Evolutionary conservation across 371 early-diverging fungal species (phyloP).

Genomic region (Funneliformis caledonium): DNA sequence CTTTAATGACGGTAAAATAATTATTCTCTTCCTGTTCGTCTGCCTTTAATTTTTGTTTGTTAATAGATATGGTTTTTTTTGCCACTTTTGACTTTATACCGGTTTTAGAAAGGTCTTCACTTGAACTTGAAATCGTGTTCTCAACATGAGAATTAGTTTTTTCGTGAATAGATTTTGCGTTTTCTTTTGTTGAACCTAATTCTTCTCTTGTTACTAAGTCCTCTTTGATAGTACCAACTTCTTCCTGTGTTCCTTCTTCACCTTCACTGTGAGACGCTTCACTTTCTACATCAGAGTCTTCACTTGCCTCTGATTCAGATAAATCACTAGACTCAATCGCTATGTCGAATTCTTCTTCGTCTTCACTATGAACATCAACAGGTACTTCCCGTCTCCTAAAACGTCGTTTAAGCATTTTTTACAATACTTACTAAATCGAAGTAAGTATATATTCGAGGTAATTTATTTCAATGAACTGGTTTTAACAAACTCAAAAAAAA

Average conservation of each 20-base stretch:
- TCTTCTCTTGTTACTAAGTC: not conserved
- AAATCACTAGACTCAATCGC: conserved; percentile 30
- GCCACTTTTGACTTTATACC: not conserved
- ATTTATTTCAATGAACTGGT: too few relatives aligned
- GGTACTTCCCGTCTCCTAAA: not conserved
- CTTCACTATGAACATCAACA: conserved; percentile 34
- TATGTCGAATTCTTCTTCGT: conserved; percentile 33
- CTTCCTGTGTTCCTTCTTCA: conserved; percentile 31
- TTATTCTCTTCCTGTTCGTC: not conserved
- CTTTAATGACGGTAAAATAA: not conserved
- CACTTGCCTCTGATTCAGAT: conserved; percentile 32
- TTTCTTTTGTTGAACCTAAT: not conserved
- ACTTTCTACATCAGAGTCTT: conserved; percentile 31
- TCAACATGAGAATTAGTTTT: not conserved
- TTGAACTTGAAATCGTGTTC: not conserved
- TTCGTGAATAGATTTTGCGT: not conserved
- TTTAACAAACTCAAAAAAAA: too few relatives aligned
- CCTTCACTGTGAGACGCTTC: conserved; percentile 31
- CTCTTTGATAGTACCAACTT: not conserved
- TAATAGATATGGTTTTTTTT: not conserved
- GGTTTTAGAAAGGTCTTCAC: not conserved
- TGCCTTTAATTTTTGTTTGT: not conserved
- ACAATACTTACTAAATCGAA: not conserved
- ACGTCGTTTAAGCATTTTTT: conserved; percentile 6
- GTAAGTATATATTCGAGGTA: too few relatives aligned